Conservation (phyloP, 192 early-diverging fungal species). For the Coemansia sp. region DNA sequence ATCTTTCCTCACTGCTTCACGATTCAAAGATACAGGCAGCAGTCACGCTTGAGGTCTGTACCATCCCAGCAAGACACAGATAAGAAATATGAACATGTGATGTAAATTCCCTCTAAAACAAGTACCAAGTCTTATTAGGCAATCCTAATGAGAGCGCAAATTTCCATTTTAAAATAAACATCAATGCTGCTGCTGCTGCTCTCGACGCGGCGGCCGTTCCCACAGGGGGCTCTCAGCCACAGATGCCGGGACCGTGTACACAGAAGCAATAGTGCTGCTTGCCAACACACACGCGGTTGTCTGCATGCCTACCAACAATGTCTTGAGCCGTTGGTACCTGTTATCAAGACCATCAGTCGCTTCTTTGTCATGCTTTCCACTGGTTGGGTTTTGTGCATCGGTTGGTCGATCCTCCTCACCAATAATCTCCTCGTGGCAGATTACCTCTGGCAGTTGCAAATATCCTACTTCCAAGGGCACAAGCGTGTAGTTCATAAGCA, state of each 20-base stretch:
- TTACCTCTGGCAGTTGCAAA: conserved; percentile 41
- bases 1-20: too few species aligned
- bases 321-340: conserved; percentile 7
- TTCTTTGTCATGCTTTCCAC: background rate
- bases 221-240: conserved; percentile 16
- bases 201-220: background rate
- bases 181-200: background rate
- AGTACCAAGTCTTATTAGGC: too few species aligned
- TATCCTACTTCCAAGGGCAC: conserved; percentile 41
- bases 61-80: background rate
- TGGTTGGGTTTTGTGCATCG: background rate
- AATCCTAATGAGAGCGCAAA: background rate
- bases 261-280: conserved; percentile 17
- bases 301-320: background rate
- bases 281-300: conserved; percentile 23
- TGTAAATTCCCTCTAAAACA: background rate
- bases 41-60: background rate
- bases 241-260: conserved; percentile 38
- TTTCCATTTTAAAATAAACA: background rate
- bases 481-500: conserved; percentile 17
- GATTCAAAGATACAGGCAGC: background rate
- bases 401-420: background rate
- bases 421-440: conserved; percentile 26
- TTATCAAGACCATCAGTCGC: background rate
- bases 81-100: background rate